Evolutionary conservation across 352 stramenopile genomes (phyloP), one percentile per base, ranked within the genome.

Genomic region (Phytophthora sp.): DNA sequence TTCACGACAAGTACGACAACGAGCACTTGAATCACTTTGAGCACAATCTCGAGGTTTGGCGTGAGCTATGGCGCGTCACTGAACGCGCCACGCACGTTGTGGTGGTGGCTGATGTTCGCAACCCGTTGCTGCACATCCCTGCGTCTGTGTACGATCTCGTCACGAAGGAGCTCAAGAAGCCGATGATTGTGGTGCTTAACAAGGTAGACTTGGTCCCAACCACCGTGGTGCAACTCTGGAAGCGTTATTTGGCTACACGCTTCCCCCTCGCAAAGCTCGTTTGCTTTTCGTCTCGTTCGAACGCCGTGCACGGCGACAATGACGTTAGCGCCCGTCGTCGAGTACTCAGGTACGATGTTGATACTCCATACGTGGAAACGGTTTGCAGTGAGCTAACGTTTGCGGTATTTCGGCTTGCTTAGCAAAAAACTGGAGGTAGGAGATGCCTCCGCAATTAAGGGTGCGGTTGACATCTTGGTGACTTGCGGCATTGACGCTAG

Each of bases 1-100:
- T 97, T 64, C 79, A 95, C 62, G 66, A 88, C 60, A 92, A 94
- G 59, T 96, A 92, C 59, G 62, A 85, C 51, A 77, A 87, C 46
- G 81, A 95, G 21, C 70, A 92, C 55, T 69, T 95, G 42, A 95
- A 94, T 56, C 82, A 91, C 49, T 95, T 94, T 60, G 87, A 95
- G 52, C 85, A 92, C 62, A 95, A 95, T 52, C 48, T 95, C 20
- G 83, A 95, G 54, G 85, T 94, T 2, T 95, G 87, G 87, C 79
- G 87, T 17, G 82, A 95, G 55, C 66, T 95, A n/a, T 95, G 87
- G 87, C 87, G 87, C 49, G 84, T 95, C 21, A 89, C 84, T 1
- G 87, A 95, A 63, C 87, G 85, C 26, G 79, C 87, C 6, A 93
- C 84, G 10, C 83, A 92, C 43, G 69, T 95, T 17, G 84, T 95